A percentile compares a stretch with the other conserved stretches of the same genome.
Evolutionary conservation across 257 asterid genomes (phyloP).

Genomic region (Apocynum venetum): DNA sequence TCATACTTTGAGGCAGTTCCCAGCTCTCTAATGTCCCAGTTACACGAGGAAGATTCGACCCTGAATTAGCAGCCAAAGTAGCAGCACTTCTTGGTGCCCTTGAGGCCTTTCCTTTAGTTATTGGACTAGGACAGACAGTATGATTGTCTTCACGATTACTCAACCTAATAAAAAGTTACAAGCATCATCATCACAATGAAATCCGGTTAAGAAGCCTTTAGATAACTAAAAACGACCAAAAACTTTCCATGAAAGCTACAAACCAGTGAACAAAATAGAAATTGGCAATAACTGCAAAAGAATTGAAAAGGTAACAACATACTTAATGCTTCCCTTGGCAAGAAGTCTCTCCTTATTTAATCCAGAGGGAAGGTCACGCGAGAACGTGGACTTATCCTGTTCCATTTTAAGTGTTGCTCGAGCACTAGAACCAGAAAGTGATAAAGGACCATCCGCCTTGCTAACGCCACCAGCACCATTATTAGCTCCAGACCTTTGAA

Average conservation of each 20-base stretch:
- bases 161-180: constrained; percentile 48
- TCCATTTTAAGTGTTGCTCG: constrained; percentile 66
- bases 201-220: background rate
- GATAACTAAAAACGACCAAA: background rate
- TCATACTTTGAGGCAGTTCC: constrained; percentile 60
- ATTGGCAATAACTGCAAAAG: constrained; percentile 4
- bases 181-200: constrained; percentile 4
- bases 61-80: constrained; percentile 39
- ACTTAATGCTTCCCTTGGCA: constrained; percentile 75
- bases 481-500: constrained; percentile 61
- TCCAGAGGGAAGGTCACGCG: constrained; percentile 64
- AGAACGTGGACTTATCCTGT: constrained; percentile 57
- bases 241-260: constrained; percentile 12
- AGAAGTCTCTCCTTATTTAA: constrained; percentile 65
- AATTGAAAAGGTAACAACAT: constrained; percentile 27
- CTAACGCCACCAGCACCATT: constrained; percentile 36
- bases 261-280: constrained; percentile 12
- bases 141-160: constrained; percentile 69
- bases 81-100: constrained; percentile 83
- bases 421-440: constrained; percentile 61
- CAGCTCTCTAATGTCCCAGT: constrained; percentile 81
- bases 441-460: constrained; percentile 58
- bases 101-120: constrained; percentile 83
- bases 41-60: constrained; percentile 47
- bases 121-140: constrained; percentile 43